phyloP scores from a whole-genome alignment of 129 eudicot genomes.

The Artemisia argyi region DNA sequence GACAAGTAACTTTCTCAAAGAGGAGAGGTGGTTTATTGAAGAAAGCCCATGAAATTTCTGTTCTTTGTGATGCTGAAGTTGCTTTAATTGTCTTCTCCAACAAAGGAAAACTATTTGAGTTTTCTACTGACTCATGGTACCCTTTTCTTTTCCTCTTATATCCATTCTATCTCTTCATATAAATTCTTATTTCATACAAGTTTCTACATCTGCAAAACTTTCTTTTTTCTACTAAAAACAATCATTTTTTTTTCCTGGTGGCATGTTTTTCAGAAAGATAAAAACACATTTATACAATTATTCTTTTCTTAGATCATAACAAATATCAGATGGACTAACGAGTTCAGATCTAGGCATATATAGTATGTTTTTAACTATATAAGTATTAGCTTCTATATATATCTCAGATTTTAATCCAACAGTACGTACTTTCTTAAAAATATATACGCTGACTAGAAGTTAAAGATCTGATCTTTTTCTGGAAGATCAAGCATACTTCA shows the following conservation, averaged over 20 bases:
- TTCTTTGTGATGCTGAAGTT: conserved; percentile 91
- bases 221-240: conserved; percentile 14
- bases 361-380: background rate
- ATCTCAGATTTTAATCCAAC: conserved; percentile 16
- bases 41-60: conserved; percentile 96
- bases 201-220: conserved; percentile 27
- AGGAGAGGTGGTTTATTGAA: conserved; percentile 84
- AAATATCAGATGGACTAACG: background rate
- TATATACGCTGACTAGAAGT: background rate
- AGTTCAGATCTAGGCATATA: conserved; percentile 22
- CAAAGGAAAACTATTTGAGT: conserved; percentile 92
- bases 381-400: background rate
- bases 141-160: conserved; percentile 18
- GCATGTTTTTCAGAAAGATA: background rate
- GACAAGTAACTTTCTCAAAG: conserved; percentile 94
- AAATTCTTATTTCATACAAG: conserved; percentile 8
- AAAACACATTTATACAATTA: background rate
- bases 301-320: background rate
- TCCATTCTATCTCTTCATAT: background rate
- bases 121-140: conserved; percentile 81
- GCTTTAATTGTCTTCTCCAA: conserved; percentile 87
- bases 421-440: background rate
- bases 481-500: conserved; percentile 3
- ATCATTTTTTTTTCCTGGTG: background rate
- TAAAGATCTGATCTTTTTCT: conserved; percentile 15